phyloP scores from a whole-genome alignment of 2,329 filamentous ascomycete genomes.

The Periconia sp. region DNA sequence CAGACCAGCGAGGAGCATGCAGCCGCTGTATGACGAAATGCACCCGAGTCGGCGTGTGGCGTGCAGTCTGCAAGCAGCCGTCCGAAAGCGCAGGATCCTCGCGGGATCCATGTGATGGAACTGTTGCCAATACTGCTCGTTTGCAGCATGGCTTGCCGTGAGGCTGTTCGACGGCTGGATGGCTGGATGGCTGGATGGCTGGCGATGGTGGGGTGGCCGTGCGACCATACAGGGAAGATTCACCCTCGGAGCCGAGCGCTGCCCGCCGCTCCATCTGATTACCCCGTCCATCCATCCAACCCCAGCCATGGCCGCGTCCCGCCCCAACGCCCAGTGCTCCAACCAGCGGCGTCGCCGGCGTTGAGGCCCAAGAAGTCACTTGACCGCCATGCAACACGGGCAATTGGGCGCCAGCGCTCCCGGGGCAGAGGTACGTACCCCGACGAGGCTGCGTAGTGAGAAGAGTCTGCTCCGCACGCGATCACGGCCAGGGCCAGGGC shows the following conservation, averaged over 20 bases:
- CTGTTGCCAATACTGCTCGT: conserved; percentile 32
- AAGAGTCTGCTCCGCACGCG: conserved; percentile 17
- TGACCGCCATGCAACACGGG: conserved; percentile 19
- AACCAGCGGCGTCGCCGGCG: conserved; percentile 16
- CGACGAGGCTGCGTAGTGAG: conserved; percentile 20
- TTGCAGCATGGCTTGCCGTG: conserved; percentile 28
- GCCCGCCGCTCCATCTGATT: conserved; percentile 14
- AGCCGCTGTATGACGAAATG: conserved; percentile 19
- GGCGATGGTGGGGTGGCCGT: conserved; percentile 1
- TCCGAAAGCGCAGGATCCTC: conserved; percentile 12
- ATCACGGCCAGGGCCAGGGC: conserved; percentile 19
- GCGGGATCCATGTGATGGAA: neutral
- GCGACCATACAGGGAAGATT: neutral
- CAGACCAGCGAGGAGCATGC: no score
- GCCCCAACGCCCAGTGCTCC: conserved; percentile 21
- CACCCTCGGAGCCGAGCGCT: conserved; percentile 11
- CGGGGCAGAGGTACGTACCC: conserved; percentile 19
- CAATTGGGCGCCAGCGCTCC: conserved; percentile 8
- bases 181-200: no score
- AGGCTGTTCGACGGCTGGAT: conserved; percentile 29
- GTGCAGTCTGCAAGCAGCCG: conserved; percentile 31
- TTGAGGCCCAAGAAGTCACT: conserved; percentile 25
- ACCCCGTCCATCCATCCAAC: conserved; percentile 6
- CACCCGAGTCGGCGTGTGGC: conserved; percentile 14
- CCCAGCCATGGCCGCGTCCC: conserved; percentile 13